A percentile compares a stretch with the other conserved stretches of the same genome.
Evolutionary conservation across 139 green algal genomes (phyloP).

Genomic region (Mesotaenium endlicherianum): DNA sequence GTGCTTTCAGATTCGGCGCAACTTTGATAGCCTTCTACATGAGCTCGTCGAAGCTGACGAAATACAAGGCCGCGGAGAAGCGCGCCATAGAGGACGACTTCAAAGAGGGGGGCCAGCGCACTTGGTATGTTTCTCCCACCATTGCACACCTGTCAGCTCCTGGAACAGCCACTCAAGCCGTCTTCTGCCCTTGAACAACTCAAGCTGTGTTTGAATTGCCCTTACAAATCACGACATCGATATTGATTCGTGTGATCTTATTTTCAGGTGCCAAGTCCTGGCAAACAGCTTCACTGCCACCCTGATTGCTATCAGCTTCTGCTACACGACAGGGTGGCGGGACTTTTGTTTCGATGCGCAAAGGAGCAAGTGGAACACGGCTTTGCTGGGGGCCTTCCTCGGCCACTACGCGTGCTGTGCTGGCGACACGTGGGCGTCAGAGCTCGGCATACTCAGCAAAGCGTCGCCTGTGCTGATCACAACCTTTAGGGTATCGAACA

Average conservation of each 20-base stretch:
- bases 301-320: neutral
- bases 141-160: neutral
- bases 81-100: conserved; percentile 51
- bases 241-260: conserved; percentile 21
- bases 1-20: conserved; percentile 22
- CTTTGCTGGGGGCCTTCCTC: conserved; percentile 59
- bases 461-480: conserved; percentile 79
- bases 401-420: conserved; percentile 88
- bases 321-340: conserved; percentile 18
- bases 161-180: neutral
- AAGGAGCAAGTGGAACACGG: neutral
- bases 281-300: conserved; percentile 39
- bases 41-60: conserved; percentile 44
- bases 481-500: conserved; percentile 8
- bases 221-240: neutral
- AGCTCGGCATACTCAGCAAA: conserved; percentile 79
- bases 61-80: conserved; percentile 34
- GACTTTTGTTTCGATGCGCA: conserved; percentile 25
- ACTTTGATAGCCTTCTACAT: conserved; percentile 44
- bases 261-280: conserved; percentile 22
- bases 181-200: neutral
- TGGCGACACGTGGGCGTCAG: conserved; percentile 88
- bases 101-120: conserved; percentile 53
- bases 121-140: conserved; percentile 40
- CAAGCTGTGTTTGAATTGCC: neutral